Base-by-base conservation (phyloP, 371 early-diverging fungal species). In the Mortierella sp. region DNA sequence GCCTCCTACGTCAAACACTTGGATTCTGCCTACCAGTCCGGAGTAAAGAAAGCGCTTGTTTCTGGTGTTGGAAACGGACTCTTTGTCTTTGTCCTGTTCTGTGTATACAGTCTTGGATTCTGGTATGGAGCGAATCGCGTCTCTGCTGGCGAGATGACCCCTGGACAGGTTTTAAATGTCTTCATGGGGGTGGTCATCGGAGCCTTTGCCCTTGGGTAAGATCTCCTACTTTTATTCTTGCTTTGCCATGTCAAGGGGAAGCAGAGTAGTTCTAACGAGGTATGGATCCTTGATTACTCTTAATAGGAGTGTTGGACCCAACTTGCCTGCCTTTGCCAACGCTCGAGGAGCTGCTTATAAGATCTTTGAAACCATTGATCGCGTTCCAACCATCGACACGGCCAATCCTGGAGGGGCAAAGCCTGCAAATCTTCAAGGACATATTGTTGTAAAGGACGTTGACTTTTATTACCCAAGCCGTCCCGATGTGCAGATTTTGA, bases 301-400 rank as follows among this genome's bases (percentile, higher is more conserved):
- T n/a, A 9, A 2, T 27, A 73, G 61, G 38, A 59, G 54, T 8
- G 51, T 68, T 27, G 59, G 79, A 54, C 70, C 70, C 13, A 51
- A 61, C 19, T 46, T 69, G 19, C 53, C 50, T 13, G 82, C 89
- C 7, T 81, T 91, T 10, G 82, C 88, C 14, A 82, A 78, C 42
- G 92, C 89, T 23, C 83, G 81, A 50, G 88, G 86, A 43, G 87
- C 90, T 0, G 89, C 90, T 7, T 81, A 81, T 55, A 72, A 82
- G 18, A 88, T 96, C 58, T 94, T 88, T 76, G 69, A 78, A 28
- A 89, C 90, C 10, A 91, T 96, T 57, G 94, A 92, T 67, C 88
- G 93, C 43, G 58, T 82, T 30, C 85, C 90, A 13, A 74, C 71
- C 7, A 90, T 93, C 65, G 88, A 91, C 65, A 58, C 81, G 24